Percentiles rank a stretch among this genome's conserved stretches.
Evolutionary conservation across 805 yeast species (phyloP).

Genomic region (Kluyveromyces lactis): DNA sequence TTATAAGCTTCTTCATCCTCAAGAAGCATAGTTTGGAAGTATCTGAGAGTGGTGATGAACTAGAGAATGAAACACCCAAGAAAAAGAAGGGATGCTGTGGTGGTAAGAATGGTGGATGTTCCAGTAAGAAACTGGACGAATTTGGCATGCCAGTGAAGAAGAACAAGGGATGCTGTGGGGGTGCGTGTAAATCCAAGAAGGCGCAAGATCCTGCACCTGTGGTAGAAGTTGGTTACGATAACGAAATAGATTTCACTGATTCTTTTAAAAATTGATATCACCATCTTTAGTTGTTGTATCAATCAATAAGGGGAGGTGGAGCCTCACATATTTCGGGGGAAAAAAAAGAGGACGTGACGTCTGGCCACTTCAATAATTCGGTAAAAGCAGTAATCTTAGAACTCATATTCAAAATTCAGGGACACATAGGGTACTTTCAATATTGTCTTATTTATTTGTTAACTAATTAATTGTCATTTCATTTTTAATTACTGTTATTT

Average conservation of each 20-base stretch:
- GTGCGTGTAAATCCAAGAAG: slow-evolving; percentile 25
- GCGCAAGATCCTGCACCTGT: slow-evolving; percentile 11
- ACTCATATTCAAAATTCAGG: not conserved
- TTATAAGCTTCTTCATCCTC: slow-evolving; percentile 20
- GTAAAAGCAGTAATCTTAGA: too few relatives aligned
- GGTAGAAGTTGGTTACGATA: slow-evolving; percentile 28
- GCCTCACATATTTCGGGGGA: too few relatives aligned
- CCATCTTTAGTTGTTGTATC: not conserved
- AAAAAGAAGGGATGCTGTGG: slow-evolving; percentile 21
- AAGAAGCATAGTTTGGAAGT: slow-evolving; percentile 8
- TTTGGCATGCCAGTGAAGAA: slow-evolving; percentile 8
- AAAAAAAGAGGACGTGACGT: too few relatives aligned
- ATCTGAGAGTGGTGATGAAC: not conserved
- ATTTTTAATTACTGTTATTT: too few relatives aligned
- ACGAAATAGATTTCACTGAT: slow-evolving; percentile 35
- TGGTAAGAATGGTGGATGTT: slow-evolving; percentile 12
- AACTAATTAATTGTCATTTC: too few relatives aligned
- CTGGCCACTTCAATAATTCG: too few relatives aligned
- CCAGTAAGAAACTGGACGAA: slow-evolving; percentile 2
- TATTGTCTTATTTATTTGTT: not conserved
- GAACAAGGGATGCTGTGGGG: slow-evolving; percentile 25
- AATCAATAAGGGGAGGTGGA: too few relatives aligned
- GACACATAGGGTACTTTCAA: not conserved
- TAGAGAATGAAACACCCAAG: not conserved
- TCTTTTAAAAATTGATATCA: slow-evolving; percentile 22